Evolutionary conservation across 2,329 filamentous ascomycete genomes (phyloP).

Genomic region (Arthrobotrys pseudoclavata): DNA sequence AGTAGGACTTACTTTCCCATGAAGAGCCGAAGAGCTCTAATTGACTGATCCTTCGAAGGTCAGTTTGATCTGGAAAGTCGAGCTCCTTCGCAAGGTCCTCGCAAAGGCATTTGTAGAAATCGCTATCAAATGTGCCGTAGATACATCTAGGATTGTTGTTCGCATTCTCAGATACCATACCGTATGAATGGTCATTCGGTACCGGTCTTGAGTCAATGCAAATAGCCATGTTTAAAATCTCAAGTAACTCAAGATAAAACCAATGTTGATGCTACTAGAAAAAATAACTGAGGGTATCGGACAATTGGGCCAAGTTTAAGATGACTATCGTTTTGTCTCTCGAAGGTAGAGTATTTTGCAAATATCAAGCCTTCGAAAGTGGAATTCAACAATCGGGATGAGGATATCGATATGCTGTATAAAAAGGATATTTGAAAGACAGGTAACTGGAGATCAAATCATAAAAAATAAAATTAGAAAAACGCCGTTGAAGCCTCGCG

Average conservation of each 20-base stretch:
- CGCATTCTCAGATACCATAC: constrained; percentile 20
- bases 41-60: constrained; percentile 59
- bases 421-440: constrained; percentile 6
- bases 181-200: constrained; percentile 29
- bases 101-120: constrained; percentile 59
- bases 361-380: background rate
- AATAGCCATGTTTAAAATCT: constrained; percentile 37
- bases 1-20: constrained; percentile 58
- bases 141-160: constrained; percentile 24
- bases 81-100: constrained; percentile 59
- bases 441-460: constrained; percentile 16
- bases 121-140: constrained; percentile 52
- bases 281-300: too few relatives aligned
- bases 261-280: background rate
- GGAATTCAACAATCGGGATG: background rate
- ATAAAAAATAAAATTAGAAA: constrained; percentile 16
- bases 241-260: background rate
- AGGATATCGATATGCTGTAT: background rate
- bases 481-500: constrained; percentile 58
- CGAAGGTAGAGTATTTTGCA: background rate
- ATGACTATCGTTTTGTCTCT: too few relatives aligned
- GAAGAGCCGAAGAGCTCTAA: constrained; percentile 55
- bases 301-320: too few relatives aligned
- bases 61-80: constrained; percentile 53
- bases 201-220: constrained; percentile 45